Percentiles rank a stretch among this genome's conserved stretches.
Conservation (phyloP, 2,329 filamentous ascomycete genomes). For the Talaromyces albobiverticillius region DNA sequence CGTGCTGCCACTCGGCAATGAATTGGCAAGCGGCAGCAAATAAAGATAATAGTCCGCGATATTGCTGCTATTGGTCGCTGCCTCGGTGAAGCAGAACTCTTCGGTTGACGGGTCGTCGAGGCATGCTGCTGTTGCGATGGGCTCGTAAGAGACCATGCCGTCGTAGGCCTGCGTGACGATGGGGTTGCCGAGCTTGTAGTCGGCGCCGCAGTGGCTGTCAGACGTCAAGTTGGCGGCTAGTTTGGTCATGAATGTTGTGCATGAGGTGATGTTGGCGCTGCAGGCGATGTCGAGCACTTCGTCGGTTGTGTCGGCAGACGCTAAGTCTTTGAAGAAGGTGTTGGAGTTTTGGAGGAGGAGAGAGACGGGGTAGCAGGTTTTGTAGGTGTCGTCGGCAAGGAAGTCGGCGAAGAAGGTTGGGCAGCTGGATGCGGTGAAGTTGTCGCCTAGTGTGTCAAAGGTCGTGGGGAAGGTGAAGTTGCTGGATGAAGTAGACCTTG, state of each 20-base stretch:
- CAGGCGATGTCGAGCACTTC: constrained; percentile 78
- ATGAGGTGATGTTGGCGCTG: constrained; percentile 62
- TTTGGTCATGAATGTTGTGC: constrained; percentile 61
- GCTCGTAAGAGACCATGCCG: constrained; percentile 72
- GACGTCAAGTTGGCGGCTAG: constrained; percentile 65
- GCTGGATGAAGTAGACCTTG: constrained; percentile 9
- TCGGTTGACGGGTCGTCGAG: constrained; percentile 63
- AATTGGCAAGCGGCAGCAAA: constrained; percentile 74
- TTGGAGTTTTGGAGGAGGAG: constrained; percentile 80
- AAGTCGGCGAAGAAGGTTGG: constrained; percentile 62
- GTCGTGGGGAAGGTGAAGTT: constrained; percentile 52
- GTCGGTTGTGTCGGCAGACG: constrained; percentile 68
- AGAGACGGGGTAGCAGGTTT: constrained; percentile 76
- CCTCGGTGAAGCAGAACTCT: constrained; percentile 77
- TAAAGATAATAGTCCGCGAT: constrained; percentile 77
- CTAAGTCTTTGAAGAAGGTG: constrained; percentile 77
- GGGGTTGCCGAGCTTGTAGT: constrained; percentile 66
- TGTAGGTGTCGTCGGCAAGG: constrained; percentile 64
- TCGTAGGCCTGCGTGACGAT: constrained; percentile 71
- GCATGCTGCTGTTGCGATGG: constrained; percentile 78
- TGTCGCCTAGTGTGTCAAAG: constrained; percentile 65
- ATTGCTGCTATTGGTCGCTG: constrained; percentile 71
- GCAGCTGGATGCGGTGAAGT: constrained; percentile 56
- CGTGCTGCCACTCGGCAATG: constrained; percentile 63
- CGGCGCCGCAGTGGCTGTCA: constrained; percentile 67